phyloP scores from a whole-genome alignment of 768 basidiomycete genomes.

The Mycena haematopus region DNA sequence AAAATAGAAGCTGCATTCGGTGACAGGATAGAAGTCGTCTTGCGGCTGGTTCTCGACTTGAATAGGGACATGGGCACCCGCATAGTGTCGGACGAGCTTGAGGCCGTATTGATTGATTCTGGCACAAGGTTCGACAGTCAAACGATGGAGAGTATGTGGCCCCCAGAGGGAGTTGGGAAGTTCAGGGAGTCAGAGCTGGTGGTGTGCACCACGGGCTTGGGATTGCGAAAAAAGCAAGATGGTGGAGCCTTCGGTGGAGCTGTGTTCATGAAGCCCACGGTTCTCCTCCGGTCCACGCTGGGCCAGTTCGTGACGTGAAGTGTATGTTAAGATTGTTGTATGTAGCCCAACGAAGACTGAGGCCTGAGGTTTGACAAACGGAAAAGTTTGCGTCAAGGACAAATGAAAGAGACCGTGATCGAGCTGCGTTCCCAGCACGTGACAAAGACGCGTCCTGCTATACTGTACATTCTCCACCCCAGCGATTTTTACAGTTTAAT shows the following conservation, averaged over 20 bases:
- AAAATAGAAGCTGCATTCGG: constrained; percentile 3
- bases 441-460: too few species aligned
- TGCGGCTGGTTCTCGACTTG: constrained; percentile 9
- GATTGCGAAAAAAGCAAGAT: not conserved
- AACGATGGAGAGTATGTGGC: constrained; percentile 19
- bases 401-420: too few species aligned
- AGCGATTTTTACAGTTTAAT: too few species aligned
- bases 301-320: constrained; percentile 1
- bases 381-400: too few species aligned
- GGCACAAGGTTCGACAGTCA: constrained; percentile 9
- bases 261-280: constrained; percentile 16
- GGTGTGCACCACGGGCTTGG: constrained; percentile 8
- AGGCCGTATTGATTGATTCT: not conserved
- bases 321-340: too few species aligned
- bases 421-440: not conserved
- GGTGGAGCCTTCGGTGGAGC: not conserved
- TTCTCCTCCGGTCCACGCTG: constrained; percentile 13
- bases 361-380: too few species aligned
- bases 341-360: too few species aligned
- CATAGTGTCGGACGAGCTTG: constrained; percentile 21
- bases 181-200: not conserved
- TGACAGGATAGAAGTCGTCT: constrained; percentile 5
- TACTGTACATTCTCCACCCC: too few species aligned
- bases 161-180: not conserved
- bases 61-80: constrained; percentile 17